These are phyloP conservation scores for Fragaria vesca DNA, from an alignment of 306 rosid genomes.

Conservation along the genomic window DNA sequence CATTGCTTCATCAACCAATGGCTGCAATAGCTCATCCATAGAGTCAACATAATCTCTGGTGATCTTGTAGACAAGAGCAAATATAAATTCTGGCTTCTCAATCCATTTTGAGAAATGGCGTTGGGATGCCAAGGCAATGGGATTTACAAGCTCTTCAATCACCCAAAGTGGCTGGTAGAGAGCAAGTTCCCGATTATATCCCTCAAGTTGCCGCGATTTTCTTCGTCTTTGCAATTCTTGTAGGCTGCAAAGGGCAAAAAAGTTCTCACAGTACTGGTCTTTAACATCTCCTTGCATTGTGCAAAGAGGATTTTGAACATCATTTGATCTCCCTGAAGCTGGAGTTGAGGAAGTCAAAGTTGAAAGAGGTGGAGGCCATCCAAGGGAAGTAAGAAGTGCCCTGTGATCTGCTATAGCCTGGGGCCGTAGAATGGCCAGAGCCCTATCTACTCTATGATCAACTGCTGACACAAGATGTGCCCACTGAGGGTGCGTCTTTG, in stretches of 20 bases:
- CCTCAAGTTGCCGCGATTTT: constrained; percentile 78
- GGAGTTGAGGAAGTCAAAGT: constrained; percentile 37
- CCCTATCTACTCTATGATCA: constrained; percentile 92
- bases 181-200: constrained; percentile 54
- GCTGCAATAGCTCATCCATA: constrained; percentile 87
- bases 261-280: constrained; percentile 68
- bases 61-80: constrained; percentile 82
- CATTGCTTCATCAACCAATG: constrained; percentile 87
- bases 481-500: constrained; percentile 74
- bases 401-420: constrained; percentile 86
- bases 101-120: constrained; percentile 87
- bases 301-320: constrained; percentile 65
- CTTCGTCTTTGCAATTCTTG: constrained; percentile 86
- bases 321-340: constrained; percentile 42
- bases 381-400: constrained; percentile 75
- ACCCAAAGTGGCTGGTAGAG: constrained; percentile 90
- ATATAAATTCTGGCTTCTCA: constrained; percentile 81
- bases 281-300: constrained; percentile 79
- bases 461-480: constrained; percentile 74
- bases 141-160: constrained; percentile 95
- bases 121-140: constrained; percentile 75
- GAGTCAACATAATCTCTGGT: constrained; percentile 81
- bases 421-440: constrained; percentile 89
- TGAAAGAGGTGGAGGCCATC: constrained; percentile 94
- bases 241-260: constrained; percentile 73